These are phyloP conservation scores for Tillandsia leiboldiana DNA, from an alignment of 176 grass and related monocot species.

Conservation along the genomic window DNA sequence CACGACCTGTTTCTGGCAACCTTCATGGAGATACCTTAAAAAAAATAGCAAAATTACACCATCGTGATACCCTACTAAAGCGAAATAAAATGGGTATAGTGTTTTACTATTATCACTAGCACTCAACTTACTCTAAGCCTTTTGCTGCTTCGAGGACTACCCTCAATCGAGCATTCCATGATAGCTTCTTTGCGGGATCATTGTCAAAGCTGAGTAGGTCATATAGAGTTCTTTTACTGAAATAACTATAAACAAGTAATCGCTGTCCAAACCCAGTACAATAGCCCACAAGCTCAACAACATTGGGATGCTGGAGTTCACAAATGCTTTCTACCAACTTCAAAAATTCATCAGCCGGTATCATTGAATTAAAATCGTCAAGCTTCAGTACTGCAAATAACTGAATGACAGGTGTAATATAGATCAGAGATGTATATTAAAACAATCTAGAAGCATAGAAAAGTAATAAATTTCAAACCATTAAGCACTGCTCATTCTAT, in stretches of 20 bases:
- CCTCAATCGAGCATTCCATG: constrained; percentile 59
- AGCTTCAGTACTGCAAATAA: constrained; percentile 44
- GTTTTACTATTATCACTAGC: neutral
- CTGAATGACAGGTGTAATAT: constrained; percentile 20
- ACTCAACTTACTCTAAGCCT: constrained; percentile 64
- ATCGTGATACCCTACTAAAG: neutral
- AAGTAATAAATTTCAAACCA: too few species aligned
- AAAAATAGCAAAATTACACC: neutral
- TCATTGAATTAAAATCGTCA: constrained; percentile 1
- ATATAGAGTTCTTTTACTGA: constrained; percentile 65
- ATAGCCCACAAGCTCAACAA: constrained; percentile 80
- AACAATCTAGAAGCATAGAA: too few species aligned
- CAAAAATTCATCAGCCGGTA: constrained; percentile 55
- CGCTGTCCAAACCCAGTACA: constrained; percentile 65
- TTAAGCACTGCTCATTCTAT: too few species aligned
- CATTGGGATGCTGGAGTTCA: constrained; percentile 56
- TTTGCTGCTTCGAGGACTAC: constrained; percentile 59
- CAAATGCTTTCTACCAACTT: constrained; percentile 54
- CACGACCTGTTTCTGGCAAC: constrained; percentile 7
- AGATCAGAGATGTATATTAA: neutral
- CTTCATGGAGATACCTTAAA: constrained; percentile 25
- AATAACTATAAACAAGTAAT: constrained; percentile 80
- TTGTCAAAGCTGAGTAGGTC: constrained; percentile 50
- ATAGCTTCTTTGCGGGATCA: constrained; percentile 30
- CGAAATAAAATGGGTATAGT: neutral